A percentile compares a stretch with the other conserved stretches of the same genome.
Conservation (phyloP, 371 early-diverging fungal species). For the Mucor saturninus region DNA sequence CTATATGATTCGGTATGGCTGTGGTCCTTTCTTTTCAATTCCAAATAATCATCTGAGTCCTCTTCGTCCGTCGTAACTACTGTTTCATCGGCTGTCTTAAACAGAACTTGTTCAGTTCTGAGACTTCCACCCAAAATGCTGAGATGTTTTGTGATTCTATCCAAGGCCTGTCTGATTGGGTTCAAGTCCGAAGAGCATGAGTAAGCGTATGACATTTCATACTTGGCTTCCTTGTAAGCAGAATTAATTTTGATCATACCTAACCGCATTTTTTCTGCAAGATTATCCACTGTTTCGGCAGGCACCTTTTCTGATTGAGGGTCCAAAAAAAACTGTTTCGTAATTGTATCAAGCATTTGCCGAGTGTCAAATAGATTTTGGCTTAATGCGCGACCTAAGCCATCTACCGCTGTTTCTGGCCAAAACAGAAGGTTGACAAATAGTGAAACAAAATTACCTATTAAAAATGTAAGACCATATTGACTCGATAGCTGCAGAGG, state of each 20-base stretch:
- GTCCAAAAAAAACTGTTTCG: conserved; percentile 47
- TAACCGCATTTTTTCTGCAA: conserved; percentile 35
- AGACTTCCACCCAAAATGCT: conserved; percentile 41
- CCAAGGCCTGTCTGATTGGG: conserved; percentile 33
- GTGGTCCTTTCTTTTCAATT: background rate
- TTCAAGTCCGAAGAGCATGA: conserved; percentile 40
- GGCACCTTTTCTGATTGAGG: conserved; percentile 28
- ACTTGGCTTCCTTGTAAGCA: conserved; percentile 49
- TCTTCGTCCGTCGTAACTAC: background rate
- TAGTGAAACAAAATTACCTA: conserved; percentile 28
- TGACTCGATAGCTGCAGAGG: conserved; percentile 13
- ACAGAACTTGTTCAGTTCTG: conserved; percentile 39
- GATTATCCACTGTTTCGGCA: conserved; percentile 31
- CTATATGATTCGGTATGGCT: background rate
- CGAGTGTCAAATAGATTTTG: conserved; percentile 38
- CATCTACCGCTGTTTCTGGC: conserved; percentile 53
- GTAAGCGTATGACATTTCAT: conserved; percentile 44
- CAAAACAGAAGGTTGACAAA: conserved; percentile 41
- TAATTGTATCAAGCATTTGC: conserved; percentile 44
- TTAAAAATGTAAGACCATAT: conserved; percentile 25
- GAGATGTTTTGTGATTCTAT: conserved; percentile 41
- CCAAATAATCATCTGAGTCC: background rate
- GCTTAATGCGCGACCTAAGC: conserved; percentile 44
- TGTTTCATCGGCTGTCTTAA: conserved; percentile 26
- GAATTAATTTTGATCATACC: conserved; percentile 45